A percentile compares a stretch with the other conserved stretches of the same genome.
Evolutionary conservation across 257 asterid species (phyloP).

Genomic region (Voacanga thouarsii): DNA sequence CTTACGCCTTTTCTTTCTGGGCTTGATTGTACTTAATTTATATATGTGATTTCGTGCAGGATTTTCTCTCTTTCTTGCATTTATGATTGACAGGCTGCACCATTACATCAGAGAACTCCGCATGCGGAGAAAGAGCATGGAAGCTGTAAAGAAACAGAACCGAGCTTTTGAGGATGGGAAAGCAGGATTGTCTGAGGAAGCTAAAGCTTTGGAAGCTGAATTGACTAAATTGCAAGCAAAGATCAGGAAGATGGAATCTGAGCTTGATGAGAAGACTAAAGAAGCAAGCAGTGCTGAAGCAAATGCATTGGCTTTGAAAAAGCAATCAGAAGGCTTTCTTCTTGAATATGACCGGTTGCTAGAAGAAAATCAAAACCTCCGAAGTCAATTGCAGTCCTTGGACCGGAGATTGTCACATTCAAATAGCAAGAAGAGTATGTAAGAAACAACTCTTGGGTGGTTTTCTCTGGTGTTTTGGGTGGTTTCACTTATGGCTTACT

Average conservation of each 20-base stretch:
- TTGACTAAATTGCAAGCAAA: conserved; percentile 35
- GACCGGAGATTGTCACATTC: conserved; percentile 63
- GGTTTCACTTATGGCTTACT: background rate
- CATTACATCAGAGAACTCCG: conserved; percentile 83
- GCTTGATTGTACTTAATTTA: background rate
- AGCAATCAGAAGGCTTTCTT: conserved; percentile 88
- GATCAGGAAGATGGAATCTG: conserved; percentile 50
- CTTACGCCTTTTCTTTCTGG: background rate
- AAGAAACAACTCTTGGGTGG: conserved; percentile 17
- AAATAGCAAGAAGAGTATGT: conserved; percentile 67
- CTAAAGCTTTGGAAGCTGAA: conserved; percentile 61
- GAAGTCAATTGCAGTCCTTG: conserved; percentile 66
- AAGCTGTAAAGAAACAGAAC: conserved; percentile 65
- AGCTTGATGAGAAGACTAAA: conserved; percentile 55
- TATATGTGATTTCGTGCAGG: conserved; percentile 38
- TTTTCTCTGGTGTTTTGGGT: background rate
- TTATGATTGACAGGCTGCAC: conserved; percentile 82
- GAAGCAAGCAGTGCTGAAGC: conserved; percentile 63
- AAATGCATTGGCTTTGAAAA: conserved; percentile 64
- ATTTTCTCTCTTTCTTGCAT: conserved; percentile 70
- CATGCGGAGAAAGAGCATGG: conserved; percentile 65
- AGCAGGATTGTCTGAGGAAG: conserved; percentile 35
- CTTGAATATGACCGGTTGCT: conserved; percentile 82
- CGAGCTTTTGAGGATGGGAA: conserved; percentile 55
- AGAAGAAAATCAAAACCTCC: conserved; percentile 77